Conservation (phyloP, 768 basidiomycete genomes). For the Solioccasus polychromus region DNA sequence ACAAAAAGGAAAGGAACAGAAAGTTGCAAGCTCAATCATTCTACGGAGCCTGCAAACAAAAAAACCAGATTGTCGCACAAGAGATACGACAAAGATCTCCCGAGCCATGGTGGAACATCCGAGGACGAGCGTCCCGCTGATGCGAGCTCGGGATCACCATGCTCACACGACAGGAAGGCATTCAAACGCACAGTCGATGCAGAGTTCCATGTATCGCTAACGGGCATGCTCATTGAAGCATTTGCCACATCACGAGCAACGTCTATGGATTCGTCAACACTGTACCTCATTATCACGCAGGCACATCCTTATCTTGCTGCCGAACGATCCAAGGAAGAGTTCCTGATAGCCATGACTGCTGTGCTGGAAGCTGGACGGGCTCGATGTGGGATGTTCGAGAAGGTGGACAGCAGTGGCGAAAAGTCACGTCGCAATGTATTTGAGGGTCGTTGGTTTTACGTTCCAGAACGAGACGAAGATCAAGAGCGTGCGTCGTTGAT, state of each 20-base stretch:
- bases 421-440: slow-evolving; percentile 50
- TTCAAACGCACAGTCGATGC: slow-evolving; percentile 7
- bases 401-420: slow-evolving; percentile 64
- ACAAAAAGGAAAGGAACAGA: slow-evolving; percentile 4
- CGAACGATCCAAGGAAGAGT: slow-evolving; percentile 37
- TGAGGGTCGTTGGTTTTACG: slow-evolving; percentile 63
- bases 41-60: slow-evolving; percentile 21
- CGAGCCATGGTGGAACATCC: not conserved
- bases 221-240: slow-evolving; percentile 67
- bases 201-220: slow-evolving; percentile 42
- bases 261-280: slow-evolving; percentile 51
- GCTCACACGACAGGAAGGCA: slow-evolving; percentile 5
- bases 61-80: slow-evolving; percentile 13
- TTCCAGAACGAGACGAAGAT: slow-evolving; percentile 69
- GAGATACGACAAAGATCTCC: not conserved
- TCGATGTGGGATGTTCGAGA: slow-evolving; percentile 65
- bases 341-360: slow-evolving; percentile 46
- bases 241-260: slow-evolving; percentile 73
- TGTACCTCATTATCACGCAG: slow-evolving; percentile 52
- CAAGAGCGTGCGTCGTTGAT: slow-evolving; percentile 67
- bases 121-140: too few relatives aligned
- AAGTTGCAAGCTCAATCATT: not conserved
- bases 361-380: slow-evolving; percentile 46
- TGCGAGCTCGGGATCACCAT: slow-evolving; percentile 2
- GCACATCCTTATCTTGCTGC: slow-evolving; percentile 50